phyloP scores from a whole-genome alignment of 306 rosid species.

The Clitoria ternatea region DNA sequence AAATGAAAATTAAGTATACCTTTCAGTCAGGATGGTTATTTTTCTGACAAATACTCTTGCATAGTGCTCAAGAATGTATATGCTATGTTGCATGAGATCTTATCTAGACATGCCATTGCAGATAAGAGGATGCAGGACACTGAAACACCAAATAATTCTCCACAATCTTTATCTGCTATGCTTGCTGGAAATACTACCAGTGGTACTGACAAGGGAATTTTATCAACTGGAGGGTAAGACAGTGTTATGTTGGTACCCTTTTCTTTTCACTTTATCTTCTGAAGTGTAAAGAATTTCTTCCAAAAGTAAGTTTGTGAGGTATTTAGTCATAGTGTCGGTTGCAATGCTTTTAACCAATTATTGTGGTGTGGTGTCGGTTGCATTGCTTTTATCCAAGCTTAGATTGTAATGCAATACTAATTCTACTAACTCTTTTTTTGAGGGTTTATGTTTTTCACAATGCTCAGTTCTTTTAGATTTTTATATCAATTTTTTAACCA shows the following conservation, averaged over 20 bases:
- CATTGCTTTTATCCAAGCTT: background rate
- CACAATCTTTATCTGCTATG: constrained; percentile 39
- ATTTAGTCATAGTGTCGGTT: background rate
- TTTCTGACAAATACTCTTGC: constrained; percentile 20
- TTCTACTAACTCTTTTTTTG: background rate
- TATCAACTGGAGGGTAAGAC: constrained; percentile 55
- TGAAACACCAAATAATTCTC: constrained; percentile 35
- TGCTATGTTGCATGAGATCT: constrained; percentile 42
- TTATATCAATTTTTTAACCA: background rate
- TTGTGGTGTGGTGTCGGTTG: constrained; percentile 5
- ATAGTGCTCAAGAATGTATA: constrained; percentile 19
- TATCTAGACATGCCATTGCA: constrained; percentile 69
- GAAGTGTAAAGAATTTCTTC: constrained; percentile 5
- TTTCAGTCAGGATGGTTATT: constrained; percentile 11
- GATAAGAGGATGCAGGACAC: constrained; percentile 70
- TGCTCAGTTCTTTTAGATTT: background rate
- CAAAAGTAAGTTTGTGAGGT: background rate
- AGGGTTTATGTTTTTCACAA: background rate
- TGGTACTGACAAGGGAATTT: constrained; percentile 29
- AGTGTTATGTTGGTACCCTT: constrained; percentile 7
- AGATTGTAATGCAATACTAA: background rate
- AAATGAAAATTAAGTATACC: background rate
- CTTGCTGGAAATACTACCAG: constrained; percentile 32
- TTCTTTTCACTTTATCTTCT: constrained; percentile 5
- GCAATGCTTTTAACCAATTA: constrained; percentile 7